phyloP scores from a whole-genome alignment of 257 asterid genomes.

The Cinchona pubescens region DNA sequence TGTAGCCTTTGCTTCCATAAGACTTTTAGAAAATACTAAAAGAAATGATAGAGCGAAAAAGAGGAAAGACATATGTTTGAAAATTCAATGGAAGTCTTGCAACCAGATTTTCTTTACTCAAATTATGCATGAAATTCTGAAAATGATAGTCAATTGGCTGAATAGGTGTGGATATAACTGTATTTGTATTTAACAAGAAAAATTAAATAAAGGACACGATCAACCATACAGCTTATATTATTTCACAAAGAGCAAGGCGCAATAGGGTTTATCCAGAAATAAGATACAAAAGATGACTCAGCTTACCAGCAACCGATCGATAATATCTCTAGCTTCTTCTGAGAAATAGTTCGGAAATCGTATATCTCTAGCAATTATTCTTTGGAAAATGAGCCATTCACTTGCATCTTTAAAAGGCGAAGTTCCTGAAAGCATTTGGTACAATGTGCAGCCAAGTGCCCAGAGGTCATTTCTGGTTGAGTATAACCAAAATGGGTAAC shows the following conservation, averaged over 20 bases:
- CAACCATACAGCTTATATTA: neutral
- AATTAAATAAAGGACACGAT: neutral
- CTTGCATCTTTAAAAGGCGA: constrained; percentile 97
- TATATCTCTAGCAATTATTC: constrained; percentile 90
- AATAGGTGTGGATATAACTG: neutral
- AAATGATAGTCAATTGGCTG: neutral
- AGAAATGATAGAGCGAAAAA: neutral
- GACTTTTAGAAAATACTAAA: neutral
- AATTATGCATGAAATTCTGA: neutral
- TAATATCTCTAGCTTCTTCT: constrained; percentile 81
- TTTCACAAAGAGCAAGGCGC: neutral
- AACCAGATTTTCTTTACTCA: neutral
- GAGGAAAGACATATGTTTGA: neutral
- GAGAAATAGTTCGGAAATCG: constrained; percentile 85
- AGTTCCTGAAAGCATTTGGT: constrained; percentile 97
- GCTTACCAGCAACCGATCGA: constrained; percentile 81
- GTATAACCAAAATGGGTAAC: constrained; percentile 13
- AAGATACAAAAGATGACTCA: constrained; percentile 10
- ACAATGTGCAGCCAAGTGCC: constrained; percentile 99
- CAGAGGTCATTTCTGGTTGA: constrained; percentile 90
- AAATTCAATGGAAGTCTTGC: neutral
- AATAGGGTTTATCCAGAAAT: neutral
- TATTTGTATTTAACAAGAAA: neutral
- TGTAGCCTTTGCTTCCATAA: neutral
- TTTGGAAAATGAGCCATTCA: constrained; percentile 97